Base-by-base conservation (phyloP, 1,139 yeast species). In the Lodderomyces orthopsilosis region DNA sequence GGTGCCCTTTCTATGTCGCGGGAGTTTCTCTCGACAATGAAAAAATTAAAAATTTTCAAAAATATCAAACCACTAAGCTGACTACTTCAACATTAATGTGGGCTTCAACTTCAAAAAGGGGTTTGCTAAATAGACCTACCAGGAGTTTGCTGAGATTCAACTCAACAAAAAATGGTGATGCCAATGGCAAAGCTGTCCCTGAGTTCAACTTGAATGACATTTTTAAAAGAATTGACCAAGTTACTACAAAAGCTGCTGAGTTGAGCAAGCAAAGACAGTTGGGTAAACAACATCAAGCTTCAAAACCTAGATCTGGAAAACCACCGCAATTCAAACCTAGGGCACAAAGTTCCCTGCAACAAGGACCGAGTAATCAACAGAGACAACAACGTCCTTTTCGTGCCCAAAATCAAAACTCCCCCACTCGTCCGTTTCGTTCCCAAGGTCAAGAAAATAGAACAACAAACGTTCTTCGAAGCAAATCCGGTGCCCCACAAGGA, bases 201-300 rank as follows among this genome's bases (percentile, higher is more conserved):
- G 41, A 55, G 38, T 52, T 53, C 45, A 55, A 63, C 48, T 60
- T 68, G 49, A 56, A 63, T 28, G 63, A 60, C 34, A 57, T 69
- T 48, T 63, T 69, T 58, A 62, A 62, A 45, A 56, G 71, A 51
- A 65, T 69, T 46, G 73, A 69, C 44, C 48, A 49, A 32, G 64
- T 66, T 46, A 61, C 65, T 23, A 45, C 22, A 7, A 38, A 42
- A 38, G 43, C 47, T 8, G 42, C 41, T 23, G 42, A 41, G 24
- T 13, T 41, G 7, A 42, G 39, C 17, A 36, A 37, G 9, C 28
- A 41, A 27, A 21, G 22, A 12, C 23, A 35, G 9, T 27, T 17
- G 23, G 24, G 27, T 6, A 40, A 26, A 22, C 6, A 10, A 21
- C 13, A 23, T n/a, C 26, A 35, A 26, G 18, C 32, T 23, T 6